phyloP scores from a whole-genome alignment of 257 asterid species.

The Knoxia roxburghii region DNA sequence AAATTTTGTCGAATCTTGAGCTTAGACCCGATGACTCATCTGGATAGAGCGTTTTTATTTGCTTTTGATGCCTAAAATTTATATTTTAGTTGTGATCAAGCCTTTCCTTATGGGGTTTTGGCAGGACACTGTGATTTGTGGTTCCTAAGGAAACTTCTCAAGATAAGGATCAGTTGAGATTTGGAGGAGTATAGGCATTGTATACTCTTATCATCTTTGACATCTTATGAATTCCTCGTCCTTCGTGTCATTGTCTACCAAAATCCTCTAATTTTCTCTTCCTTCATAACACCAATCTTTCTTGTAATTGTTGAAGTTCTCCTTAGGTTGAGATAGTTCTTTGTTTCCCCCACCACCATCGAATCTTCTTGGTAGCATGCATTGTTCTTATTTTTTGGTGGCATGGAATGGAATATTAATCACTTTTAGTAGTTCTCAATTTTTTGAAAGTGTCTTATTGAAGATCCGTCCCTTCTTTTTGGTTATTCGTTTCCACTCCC shows the following conservation, averaged over 20 bases:
- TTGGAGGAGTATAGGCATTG: neutral
- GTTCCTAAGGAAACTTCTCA: neutral
- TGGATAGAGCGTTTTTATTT: too few relatives aligned
- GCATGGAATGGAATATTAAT: neutral
- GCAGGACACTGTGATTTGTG: neutral
- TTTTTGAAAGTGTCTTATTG: too few relatives aligned
- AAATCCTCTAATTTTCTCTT: neutral
- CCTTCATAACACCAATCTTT: neutral
- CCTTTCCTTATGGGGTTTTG: neutral
- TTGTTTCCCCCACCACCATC: too few relatives aligned
- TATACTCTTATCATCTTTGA: neutral
- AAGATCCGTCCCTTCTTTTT: too few relatives aligned
- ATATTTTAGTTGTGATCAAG: neutral
- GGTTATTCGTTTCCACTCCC: too few relatives aligned
- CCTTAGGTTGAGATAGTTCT: neutral
- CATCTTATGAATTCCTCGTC: neutral
- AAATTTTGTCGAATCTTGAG: too few relatives aligned
- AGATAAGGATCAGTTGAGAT: neutral
- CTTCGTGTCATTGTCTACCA: neutral
- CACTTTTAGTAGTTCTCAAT: neutral
- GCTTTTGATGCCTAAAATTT: too few relatives aligned
- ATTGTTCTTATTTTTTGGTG: too few relatives aligned
- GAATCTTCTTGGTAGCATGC: too few relatives aligned
- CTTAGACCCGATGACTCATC: neutral
- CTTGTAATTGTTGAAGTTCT: too few relatives aligned